phyloP scores from a whole-genome alignment of 2,329 filamentous ascomycete species.

The Monosporascus sp. region DNA sequence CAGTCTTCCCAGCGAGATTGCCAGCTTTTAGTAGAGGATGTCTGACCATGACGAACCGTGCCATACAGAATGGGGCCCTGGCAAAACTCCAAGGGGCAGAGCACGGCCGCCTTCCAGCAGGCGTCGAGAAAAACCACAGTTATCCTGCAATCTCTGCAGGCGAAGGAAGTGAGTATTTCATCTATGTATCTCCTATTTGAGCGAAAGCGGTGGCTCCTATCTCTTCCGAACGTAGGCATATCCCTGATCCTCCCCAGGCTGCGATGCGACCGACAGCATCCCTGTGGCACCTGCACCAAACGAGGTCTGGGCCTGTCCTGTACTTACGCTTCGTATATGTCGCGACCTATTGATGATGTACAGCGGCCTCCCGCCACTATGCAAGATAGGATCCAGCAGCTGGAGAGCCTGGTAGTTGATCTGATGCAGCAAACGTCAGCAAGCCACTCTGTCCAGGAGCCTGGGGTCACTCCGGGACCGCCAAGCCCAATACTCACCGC shows the following conservation, averaged over 20 bases:
- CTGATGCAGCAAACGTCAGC: slow-evolving; percentile 17
- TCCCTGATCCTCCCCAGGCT: slow-evolving; percentile 3
- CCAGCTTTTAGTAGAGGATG: too few relatives aligned
- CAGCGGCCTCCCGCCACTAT: slow-evolving; percentile 2
- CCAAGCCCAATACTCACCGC: not conserved
- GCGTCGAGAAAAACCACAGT: slow-evolving; percentile 25
- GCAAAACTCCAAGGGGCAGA: too few relatives aligned
- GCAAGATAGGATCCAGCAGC: slow-evolving; percentile 20
- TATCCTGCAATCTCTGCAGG: slow-evolving; percentile 24
- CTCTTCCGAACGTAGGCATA: too few relatives aligned
- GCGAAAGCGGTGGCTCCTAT: too few relatives aligned
- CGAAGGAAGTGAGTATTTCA: slow-evolving; percentile 21
- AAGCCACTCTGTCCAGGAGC: not conserved
- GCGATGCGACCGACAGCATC: slow-evolving; percentile 15
- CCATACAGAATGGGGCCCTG: too few relatives aligned
- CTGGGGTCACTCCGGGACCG: not conserved
- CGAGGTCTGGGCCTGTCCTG: slow-evolving; percentile 10
- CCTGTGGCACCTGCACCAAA: slow-evolving; percentile 12
- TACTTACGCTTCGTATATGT: slow-evolving; percentile 9
- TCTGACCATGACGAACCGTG: too few relatives aligned
- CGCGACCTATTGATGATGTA: slow-evolving; percentile 6
- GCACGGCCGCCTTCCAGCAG: slow-evolving; percentile 12
- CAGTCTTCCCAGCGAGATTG: too few relatives aligned
- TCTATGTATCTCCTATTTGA: not conserved
- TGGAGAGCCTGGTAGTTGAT: slow-evolving; percentile 25